Conservation (phyloP, 768 basidiomycete genomes). For the Tricholoma sp. region DNA sequence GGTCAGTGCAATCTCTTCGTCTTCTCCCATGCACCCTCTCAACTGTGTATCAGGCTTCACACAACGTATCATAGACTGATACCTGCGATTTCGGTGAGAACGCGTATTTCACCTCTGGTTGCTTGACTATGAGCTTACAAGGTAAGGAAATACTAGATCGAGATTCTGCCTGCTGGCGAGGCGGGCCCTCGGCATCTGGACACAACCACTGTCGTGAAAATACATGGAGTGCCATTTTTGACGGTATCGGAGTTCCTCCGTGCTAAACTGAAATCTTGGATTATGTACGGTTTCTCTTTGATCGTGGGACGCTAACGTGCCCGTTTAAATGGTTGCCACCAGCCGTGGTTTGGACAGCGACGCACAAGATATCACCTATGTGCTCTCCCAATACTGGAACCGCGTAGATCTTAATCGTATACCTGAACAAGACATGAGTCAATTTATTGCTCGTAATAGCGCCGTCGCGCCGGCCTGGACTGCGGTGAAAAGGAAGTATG, state of each 20-base stretch:
- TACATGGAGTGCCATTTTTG: conserved; percentile 74
- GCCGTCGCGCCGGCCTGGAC: conserved; percentile 69
- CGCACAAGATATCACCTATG: conserved; percentile 71
- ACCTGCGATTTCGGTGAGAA: conserved; percentile 68
- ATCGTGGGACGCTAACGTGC: conserved; percentile 11
- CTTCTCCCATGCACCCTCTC: background rate
- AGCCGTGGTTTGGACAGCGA: conserved; percentile 70
- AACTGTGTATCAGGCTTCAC: conserved; percentile 49
- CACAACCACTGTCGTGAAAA: conserved; percentile 55
- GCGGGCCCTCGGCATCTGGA: conserved; percentile 74
- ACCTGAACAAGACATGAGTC: conserved; percentile 79
- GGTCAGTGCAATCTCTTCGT: conserved; percentile 37
- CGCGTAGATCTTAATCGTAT: conserved; percentile 82
- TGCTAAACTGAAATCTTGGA: conserved; percentile 81
- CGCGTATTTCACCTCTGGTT: background rate
- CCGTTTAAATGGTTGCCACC: conserved; percentile 16
- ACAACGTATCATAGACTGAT: conserved; percentile 71
- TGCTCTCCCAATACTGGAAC: conserved; percentile 74
- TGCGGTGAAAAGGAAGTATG: conserved; percentile 70
- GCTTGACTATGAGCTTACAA: background rate
- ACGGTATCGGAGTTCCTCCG: conserved; percentile 83
- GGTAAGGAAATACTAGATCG: conserved; percentile 46
- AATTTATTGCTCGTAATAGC: conserved; percentile 57
- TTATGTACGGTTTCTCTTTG: conserved; percentile 48
- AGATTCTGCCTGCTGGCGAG: conserved; percentile 79